Evolutionary conservation across 805 yeast species (phyloP).

Genomic region (Monosporozyma unispora): DNA sequence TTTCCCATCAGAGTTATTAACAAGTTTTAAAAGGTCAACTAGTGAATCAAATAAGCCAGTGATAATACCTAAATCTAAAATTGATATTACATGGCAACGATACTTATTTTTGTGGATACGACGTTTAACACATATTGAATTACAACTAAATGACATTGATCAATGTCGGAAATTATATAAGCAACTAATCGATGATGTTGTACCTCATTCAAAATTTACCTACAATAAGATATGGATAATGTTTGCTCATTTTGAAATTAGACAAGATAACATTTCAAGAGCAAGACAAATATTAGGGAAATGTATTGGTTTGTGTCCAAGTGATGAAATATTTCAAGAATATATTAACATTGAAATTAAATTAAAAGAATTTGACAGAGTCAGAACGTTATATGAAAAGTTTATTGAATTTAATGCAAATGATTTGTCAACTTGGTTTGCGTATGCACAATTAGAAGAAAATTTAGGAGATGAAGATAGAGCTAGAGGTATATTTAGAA

Average conservation of each 20-base stretch:
- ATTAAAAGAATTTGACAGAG: constrained; percentile 74
- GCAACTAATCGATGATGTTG: constrained; percentile 33
- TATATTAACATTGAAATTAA: constrained; percentile 62
- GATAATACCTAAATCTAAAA: constrained; percentile 17
- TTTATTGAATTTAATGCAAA: constrained; percentile 32
- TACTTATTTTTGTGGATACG: constrained; percentile 66
- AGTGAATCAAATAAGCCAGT: constrained; percentile 9
- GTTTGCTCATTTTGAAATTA: constrained; percentile 62
- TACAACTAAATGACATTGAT: constrained; percentile 34
- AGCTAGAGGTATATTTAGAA: constrained; percentile 50
- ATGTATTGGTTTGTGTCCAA: constrained; percentile 61
- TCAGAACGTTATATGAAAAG: constrained; percentile 61
- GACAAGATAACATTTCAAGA: constrained; percentile 41
- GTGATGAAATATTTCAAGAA: constrained; percentile 44
- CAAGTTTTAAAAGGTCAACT: constrained; percentile 12
- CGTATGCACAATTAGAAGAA: constrained; percentile 61
- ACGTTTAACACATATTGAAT: constrained; percentile 55
- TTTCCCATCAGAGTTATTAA: constrained; percentile 10
- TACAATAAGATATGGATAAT: constrained; percentile 69
- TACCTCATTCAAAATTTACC: constrained; percentile 55
- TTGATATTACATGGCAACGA: constrained; percentile 51
- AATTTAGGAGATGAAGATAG: constrained; percentile 61
- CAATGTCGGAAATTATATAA: constrained; percentile 45
- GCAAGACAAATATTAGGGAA: constrained; percentile 68
- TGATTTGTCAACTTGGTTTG: constrained; percentile 39